These are phyloP conservation scores for Sisymbrium altissimum DNA, from an alignment of 345 rosid genomes.

Conservation along the genomic window DNA sequence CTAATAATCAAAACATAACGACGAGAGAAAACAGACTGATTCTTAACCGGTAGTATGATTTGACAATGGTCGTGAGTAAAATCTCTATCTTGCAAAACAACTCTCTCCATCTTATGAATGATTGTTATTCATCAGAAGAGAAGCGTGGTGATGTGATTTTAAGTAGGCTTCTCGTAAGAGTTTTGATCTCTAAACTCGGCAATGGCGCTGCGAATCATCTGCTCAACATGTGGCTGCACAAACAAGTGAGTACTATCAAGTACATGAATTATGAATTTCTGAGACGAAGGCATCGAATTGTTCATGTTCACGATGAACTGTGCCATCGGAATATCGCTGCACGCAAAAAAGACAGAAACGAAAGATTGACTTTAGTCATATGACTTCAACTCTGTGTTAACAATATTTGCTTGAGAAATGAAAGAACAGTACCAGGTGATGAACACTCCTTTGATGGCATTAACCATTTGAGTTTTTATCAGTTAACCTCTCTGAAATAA, in stretches of 20 bases:
- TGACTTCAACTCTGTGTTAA: background rate
- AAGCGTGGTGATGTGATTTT: slow-evolving; percentile 8
- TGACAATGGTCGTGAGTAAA: background rate
- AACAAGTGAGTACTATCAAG: slow-evolving; percentile 71
- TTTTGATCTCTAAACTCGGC: slow-evolving; percentile 82
- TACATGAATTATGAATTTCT: slow-evolving; percentile 74
- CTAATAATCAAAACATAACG: background rate
- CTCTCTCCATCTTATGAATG: background rate
- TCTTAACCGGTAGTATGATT: background rate
- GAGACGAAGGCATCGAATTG: slow-evolving; percentile 62
- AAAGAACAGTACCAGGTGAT: slow-evolving; percentile 52
- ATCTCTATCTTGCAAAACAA: background rate
- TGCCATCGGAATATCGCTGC: slow-evolving; percentile 83
- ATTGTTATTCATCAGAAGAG: background rate
- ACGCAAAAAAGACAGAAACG: background rate
- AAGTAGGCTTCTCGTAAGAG: slow-evolving; percentile 80
- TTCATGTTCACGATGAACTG: slow-evolving; percentile 77
- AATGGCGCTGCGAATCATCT: slow-evolving; percentile 69
- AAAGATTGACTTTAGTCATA: too few relatives aligned
- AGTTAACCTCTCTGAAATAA: background rate
- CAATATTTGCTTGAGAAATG: background rate
- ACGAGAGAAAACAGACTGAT: background rate
- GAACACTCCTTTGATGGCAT: slow-evolving; percentile 81
- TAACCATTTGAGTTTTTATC: slow-evolving; percentile 50
- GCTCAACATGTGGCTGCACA: slow-evolving; percentile 68